A percentile compares a stretch with the other conserved stretches of the same genome.
Conservation (phyloP, 257 asterid genomes). For the Jaltomata sinuosa region DNA sequence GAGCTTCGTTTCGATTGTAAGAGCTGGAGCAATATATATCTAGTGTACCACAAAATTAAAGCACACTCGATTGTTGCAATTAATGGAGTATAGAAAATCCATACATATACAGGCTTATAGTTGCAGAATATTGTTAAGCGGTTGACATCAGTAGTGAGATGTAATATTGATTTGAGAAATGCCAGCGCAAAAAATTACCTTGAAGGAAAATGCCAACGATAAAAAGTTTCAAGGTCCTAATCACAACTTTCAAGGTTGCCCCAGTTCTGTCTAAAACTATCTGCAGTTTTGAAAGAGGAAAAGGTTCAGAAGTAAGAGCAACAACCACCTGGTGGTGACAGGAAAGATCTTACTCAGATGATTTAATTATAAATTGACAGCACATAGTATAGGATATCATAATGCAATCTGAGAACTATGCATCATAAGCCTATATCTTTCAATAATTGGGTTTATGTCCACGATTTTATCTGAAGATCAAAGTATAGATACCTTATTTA, state of each 20-base stretch:
- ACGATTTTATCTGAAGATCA: background rate
- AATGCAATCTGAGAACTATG: background rate
- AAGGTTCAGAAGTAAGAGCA: background rate
- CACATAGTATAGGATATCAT: background rate
- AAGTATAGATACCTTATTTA: conserved; percentile 40
- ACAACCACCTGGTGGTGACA: background rate
- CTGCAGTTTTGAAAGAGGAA: conserved; percentile 25
- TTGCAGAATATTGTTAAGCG: background rate
- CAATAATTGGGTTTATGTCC: background rate
- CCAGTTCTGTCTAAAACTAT: conserved; percentile 37
- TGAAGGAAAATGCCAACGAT: conserved; percentile 76
- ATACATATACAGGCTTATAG: background rate
- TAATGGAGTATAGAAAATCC: background rate
- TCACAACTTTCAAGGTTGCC: conserved; percentile 51
- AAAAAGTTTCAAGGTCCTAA: conserved; percentile 55
- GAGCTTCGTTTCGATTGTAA: background rate
- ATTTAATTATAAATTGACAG: background rate
- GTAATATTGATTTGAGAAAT: background rate
- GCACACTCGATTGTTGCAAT: background rate
- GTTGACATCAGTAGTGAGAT: background rate
- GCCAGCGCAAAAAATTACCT: conserved; percentile 29
- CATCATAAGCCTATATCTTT: background rate
- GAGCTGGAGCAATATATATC: background rate
- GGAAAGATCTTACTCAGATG: background rate
- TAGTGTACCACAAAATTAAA: background rate